Evolutionary conservation across 2,329 filamentous ascomycete genomes (phyloP), one percentile per base, ranked within the genome.

Genomic region (Epicoccum nigrum): DNA sequence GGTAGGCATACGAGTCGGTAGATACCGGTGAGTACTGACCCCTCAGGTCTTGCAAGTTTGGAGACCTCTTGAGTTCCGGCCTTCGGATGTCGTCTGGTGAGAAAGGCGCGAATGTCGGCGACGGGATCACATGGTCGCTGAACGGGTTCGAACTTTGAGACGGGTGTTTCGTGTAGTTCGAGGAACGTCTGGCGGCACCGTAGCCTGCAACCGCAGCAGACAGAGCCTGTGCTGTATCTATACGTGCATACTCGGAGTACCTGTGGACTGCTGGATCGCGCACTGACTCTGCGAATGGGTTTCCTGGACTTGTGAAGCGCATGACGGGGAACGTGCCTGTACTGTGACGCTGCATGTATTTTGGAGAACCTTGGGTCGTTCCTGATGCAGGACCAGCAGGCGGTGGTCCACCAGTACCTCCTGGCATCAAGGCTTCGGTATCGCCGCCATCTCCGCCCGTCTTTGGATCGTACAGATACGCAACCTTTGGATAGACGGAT

Each of bases 381-480:
- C 46, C 32, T 6, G 54, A 44, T 11, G 45, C 28, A 20, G 23
- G 17, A 4, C 37, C 25, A 23, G 5, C 19, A 4, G 41, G 28
- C 16, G 49, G 54, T 17, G 49, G 46, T 1, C 54, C 56, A 25
- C 31, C 44, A 13, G 59, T 52, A 27, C 54, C 59, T 16, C 66
- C 63, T 7, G 64, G 66, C 62, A 67, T 69, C 4, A 60, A 42
- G 38, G 60, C 53, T 19, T 68, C 64, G 15, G 58, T 51, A n/a
- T 61, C 55, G 27, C 55, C 55, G 39, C 35, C 52, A 16, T 50
- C 46, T 8, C 54, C 46, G 8, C 54, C 51, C 6, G 53, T 52
- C 12, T 61, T 55, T 41, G 71, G 65, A 44, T 73, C 70, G 44
- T 74, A 73, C 4, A 72, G 48, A 31, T 70, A 72, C 7, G 67